Evolutionary conservation across 2,329 filamentous ascomycete species (phyloP).

Genomic region (Colletotrichum sp.): DNA sequence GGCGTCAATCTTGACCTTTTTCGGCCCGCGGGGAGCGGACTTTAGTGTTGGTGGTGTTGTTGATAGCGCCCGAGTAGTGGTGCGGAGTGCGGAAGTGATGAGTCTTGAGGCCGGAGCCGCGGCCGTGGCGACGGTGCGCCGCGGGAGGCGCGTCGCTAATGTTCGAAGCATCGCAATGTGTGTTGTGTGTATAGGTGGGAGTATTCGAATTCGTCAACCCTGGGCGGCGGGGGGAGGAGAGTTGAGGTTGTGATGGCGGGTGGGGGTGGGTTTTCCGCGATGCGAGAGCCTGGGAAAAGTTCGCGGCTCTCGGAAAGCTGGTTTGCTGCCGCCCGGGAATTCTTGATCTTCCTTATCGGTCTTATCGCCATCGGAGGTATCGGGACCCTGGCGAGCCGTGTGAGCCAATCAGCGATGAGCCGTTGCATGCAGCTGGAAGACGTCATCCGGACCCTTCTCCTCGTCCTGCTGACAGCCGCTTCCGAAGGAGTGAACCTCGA

Average conservation of each 20-base stretch:
- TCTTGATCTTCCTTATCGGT: constrained; percentile 4
- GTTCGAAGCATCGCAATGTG: constrained; percentile 18
- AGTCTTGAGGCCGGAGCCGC: neutral
- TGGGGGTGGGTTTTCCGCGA: neutral
- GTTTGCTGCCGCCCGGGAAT: neutral
- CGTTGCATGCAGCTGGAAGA: constrained; percentile 1
- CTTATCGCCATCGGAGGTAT: constrained; percentile 11
- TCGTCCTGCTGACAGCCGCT: neutral
- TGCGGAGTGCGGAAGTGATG: neutral
- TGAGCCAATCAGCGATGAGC: neutral
- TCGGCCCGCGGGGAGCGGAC: neutral
- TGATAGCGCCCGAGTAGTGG: constrained; percentile 1
- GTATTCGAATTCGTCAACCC: neutral
- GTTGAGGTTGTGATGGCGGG: neutral
- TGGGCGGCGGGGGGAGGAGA: neutral
- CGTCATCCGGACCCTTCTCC: constrained; percentile 2
- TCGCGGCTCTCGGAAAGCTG: constrained; percentile 1
- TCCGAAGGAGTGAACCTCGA: neutral
- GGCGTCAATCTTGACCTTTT: constrained; percentile 6
- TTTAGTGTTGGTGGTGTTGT: neutral
- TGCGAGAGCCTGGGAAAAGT: constrained; percentile 9
- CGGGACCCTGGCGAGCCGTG: neutral
- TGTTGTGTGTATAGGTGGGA: neutral
- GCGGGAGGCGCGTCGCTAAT: constrained; percentile 22
- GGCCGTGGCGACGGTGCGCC: neutral